Conservation (phyloP, 177 flowering plant genomes). For the Vitis hybrid region DNA sequence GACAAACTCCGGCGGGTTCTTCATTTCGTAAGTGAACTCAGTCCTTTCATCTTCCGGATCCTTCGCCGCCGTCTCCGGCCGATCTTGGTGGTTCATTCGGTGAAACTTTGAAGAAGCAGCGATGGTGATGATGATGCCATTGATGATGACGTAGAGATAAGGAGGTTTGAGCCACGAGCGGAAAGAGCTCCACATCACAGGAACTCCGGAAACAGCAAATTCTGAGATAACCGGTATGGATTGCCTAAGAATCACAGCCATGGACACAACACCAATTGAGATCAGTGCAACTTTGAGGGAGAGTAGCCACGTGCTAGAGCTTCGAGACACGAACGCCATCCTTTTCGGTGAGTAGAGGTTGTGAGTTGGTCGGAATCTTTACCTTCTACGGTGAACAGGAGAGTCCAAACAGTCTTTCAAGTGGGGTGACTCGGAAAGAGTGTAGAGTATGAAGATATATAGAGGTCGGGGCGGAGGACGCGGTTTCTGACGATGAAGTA, state of each 20-base stretch:
- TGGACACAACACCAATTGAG: slow-evolving; percentile 34
- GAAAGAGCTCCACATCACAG: slow-evolving; percentile 40
- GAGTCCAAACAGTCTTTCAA: too few relatives aligned
- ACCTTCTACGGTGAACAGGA: too few relatives aligned
- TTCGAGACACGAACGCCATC: slow-evolving; percentile 20
- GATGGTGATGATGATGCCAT: slow-evolving; percentile 75
- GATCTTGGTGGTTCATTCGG: slow-evolving; percentile 11
- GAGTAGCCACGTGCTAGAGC: slow-evolving; percentile 23
- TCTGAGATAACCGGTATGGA: slow-evolving; percentile 36
- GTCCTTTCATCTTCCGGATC: not conserved
- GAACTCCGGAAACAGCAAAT: slow-evolving; percentile 30
- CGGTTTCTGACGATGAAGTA: slow-evolving; percentile 3
- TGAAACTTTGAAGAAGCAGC: slow-evolving; percentile 65
- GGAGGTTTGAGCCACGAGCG: slow-evolving; percentile 66
- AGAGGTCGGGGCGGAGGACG: not conserved
- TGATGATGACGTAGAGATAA: slow-evolving; percentile 69
- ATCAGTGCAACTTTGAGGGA: slow-evolving; percentile 35
- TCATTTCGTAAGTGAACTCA: slow-evolving; percentile 13
- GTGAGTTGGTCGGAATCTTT: not conserved
- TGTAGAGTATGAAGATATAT: not conserved
- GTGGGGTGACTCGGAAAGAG: too few relatives aligned
- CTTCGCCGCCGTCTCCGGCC: not conserved
- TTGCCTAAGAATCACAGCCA: slow-evolving; percentile 38
- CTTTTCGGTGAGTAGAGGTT: not conserved
- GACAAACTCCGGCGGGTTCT: slow-evolving; percentile 10